Evolutionary conservation across 805 yeast species (phyloP), one percentile per base, ranked within the genome.

Genomic region (Maudiozyma bulderi): DNA sequence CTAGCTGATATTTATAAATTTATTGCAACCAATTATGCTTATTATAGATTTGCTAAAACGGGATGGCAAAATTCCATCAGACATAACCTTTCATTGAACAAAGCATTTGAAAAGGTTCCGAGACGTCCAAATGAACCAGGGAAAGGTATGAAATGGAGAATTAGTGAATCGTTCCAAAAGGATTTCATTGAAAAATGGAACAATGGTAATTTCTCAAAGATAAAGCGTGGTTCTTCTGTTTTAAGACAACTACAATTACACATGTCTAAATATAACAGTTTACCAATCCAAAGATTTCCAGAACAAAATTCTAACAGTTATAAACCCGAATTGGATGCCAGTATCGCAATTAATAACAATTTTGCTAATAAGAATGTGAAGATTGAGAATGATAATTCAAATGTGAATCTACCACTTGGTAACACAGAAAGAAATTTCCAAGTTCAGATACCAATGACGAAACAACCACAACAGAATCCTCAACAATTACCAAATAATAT

Each of bases 51-150:
- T 67, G 82, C 93, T 28, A 90, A 86, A 66, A 84, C 95, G 8
- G 99, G 99, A 37, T 93, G 99, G 99, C 99, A 93, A 70, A 93
- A 93, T 69, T 89, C 96, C 6, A 91, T 93, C 57, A 81, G 99
- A 57, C 99, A 93, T 68, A 93, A 93, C 65, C 71, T 93, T 48
- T 89, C 97, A 2, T 73, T 93, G 51, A 93, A 93, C 68, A 93
- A 91, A 71, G 98, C 99, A 13, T 93, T 93, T 70, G 98, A 91
- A 61, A 93, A 93, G 69, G 97, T 91, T 26, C 96, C 98, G 40
- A 77, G 99, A 60, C 79, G 86, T 62, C 90, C 95, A 32, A 84
- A 88, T 65, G 98, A 93, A 69, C 97, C 98, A 0, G 99, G 99
- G 14, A 93, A 93, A 67, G 98, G 99, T 54, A 91, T 93, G 95